Percentiles rank a stretch among this genome's conserved stretches.
phyloP scores from a whole-genome alignment of 2,329 filamentous ascomycete species.

The Cyanodermella asteris region DNA sequence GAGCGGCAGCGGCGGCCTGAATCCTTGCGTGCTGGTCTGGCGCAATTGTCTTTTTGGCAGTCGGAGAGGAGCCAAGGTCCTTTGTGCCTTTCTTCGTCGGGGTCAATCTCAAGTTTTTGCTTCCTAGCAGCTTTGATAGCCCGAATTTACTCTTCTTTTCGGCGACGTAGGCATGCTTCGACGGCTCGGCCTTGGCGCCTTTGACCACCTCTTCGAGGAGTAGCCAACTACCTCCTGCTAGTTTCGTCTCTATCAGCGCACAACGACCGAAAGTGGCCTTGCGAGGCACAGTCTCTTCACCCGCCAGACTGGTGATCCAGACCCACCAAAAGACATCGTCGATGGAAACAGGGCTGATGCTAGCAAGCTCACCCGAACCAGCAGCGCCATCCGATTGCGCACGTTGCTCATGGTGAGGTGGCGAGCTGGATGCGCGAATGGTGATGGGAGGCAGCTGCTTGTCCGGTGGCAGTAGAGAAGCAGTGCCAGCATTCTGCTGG shows the following conservation, averaged over 20 bases:
- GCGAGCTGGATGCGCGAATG: constrained; percentile 60
- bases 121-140: constrained; percentile 46
- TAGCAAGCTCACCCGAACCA: constrained; percentile 84
- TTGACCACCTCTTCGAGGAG: constrained; percentile 94
- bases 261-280: constrained; percentile 91
- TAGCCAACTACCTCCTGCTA: constrained; percentile 66
- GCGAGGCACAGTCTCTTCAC: constrained; percentile 62
- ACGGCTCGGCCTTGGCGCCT: constrained; percentile 67
- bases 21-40: constrained; percentile 86
- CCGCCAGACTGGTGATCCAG: constrained; percentile 91
- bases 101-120: constrained; percentile 46
- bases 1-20: constrained; percentile 66
- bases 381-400: constrained; percentile 44
- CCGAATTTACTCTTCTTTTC: constrained; percentile 92
- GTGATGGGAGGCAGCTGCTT: constrained; percentile 76
- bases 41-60: constrained; percentile 65
- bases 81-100: constrained; percentile 23
- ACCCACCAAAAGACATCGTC: constrained; percentile 99
- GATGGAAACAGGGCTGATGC: constrained; percentile 63
- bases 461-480: constrained; percentile 63
- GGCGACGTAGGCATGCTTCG: constrained; percentile 70
- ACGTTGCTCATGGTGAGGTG: constrained; percentile 60
- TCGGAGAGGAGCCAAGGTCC: constrained; percentile 28
- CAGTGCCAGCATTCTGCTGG: constrained; percentile 39
- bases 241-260: constrained; percentile 72